Evolutionary conservation across 805 yeast genomes (phyloP).

Genomic region (Cyberlindnera subsufficiens): DNA sequence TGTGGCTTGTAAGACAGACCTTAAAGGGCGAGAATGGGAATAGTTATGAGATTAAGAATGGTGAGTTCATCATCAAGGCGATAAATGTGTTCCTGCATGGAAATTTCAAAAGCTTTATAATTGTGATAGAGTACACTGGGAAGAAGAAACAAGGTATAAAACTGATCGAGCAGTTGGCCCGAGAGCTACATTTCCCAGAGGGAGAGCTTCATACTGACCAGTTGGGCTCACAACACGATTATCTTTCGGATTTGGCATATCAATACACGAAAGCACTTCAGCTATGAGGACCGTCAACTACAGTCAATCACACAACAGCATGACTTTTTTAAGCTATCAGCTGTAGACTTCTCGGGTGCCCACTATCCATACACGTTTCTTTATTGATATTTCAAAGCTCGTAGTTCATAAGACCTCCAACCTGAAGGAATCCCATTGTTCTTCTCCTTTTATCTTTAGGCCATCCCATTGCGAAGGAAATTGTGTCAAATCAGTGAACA

Average conservation of each 20-base stretch:
- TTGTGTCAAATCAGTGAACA: no score
- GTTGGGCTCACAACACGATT: conserved; percentile 1
- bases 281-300: neutral
- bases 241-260: conserved; percentile 4
- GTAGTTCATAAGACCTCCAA: no score
- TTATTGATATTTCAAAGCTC: no score
- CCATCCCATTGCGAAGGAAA: no score
- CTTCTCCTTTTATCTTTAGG: no score
- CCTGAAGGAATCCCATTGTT: no score
- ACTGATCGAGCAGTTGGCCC: conserved; percentile 3
- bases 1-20: conserved; percentile 66
- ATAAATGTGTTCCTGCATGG: conserved; percentile 75
- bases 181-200: conserved; percentile 8
- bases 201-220: conserved; percentile 5
- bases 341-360: no score
- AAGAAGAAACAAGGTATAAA: neutral
- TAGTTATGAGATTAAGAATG: conserved; percentile 46
- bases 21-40: conserved; percentile 74
- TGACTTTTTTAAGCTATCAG: no score
- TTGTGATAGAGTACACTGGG: conserved; percentile 21
- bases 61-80: conserved; percentile 44
- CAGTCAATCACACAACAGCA: neutral
- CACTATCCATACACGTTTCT: no score
- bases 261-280: conserved; percentile 9
- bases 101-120: conserved; percentile 59